Conservation (phyloP, 2,329 filamentous ascomycete genomes). For the Talaromyces sp. region DNA sequence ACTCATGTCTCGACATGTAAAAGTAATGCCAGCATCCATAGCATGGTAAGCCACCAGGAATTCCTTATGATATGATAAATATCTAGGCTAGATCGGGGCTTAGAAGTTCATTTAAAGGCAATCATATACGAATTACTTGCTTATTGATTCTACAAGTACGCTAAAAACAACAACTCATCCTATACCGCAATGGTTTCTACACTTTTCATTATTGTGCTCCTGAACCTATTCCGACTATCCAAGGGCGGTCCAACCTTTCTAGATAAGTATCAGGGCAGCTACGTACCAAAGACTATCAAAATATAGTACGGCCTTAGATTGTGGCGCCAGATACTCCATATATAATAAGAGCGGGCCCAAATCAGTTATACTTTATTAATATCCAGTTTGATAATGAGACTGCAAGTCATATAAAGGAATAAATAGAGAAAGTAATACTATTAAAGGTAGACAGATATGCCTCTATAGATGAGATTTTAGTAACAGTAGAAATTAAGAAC, state of each 20-base stretch:
- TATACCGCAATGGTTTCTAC: background rate
- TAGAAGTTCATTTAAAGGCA: background rate
- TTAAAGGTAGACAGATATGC: slow-evolving; percentile 13
- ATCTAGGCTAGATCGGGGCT: background rate
- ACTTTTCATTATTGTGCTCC: background rate
- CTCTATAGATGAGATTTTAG: slow-evolving; percentile 21
- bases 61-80: background rate
- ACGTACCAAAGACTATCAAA: slow-evolving; percentile 17
- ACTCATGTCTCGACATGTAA: too few species aligned
- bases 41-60: background rate
- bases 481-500: slow-evolving; percentile 21
- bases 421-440: slow-evolving; percentile 17
- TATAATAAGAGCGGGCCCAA: slow-evolving; percentile 13
- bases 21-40: too few species aligned
- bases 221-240: slow-evolving; percentile 13
- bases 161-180: background rate
- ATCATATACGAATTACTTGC: background rate
- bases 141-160: background rate
- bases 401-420: slow-evolving; percentile 20
- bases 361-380: slow-evolving; percentile 21
- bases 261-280: slow-evolving; percentile 21
- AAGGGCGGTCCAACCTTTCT: slow-evolving; percentile 15
- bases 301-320: slow-evolving; percentile 18
- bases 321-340: slow-evolving; percentile 22
- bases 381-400: slow-evolving; percentile 18